These are phyloP conservation scores for Geotrichum fermentans DNA, from an alignment of 1,139 yeast genomes.

Conservation along the genomic window DNA sequence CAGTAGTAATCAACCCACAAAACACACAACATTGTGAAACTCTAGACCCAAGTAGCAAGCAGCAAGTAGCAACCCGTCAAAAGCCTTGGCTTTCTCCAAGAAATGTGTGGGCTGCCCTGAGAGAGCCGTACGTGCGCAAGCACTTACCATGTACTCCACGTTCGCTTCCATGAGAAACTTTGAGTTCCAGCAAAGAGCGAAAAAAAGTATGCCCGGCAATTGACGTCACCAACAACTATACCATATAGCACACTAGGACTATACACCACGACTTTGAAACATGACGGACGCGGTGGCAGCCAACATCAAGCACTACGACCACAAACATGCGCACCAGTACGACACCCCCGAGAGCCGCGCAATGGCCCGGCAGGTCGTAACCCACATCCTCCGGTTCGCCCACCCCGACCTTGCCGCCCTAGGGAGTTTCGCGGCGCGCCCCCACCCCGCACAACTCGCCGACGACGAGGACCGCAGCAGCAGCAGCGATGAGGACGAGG, in stretches of 20 bases:
- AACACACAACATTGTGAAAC: no score
- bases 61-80: no score
- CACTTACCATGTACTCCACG: no score
- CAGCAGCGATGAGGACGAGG: slow-evolving; percentile 3
- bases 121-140: no score
- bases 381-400: slow-evolving; percentile 18
- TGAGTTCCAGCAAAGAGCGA: no score
- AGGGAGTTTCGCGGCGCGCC: not conserved
- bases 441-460: not conserved
- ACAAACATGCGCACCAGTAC: slow-evolving; percentile 11
- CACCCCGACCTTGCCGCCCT: slow-evolving; percentile 8
- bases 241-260: not conserved
- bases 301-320: slow-evolving; percentile 11
- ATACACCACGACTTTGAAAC: no score
- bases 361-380: slow-evolving; percentile 37
- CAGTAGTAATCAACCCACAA: no score
- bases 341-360: slow-evolving; percentile 35
- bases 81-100: no score
- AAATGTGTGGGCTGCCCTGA: no score
- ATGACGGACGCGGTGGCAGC: slow-evolving; percentile 4
- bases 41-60: no score
- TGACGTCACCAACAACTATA: not conserved
- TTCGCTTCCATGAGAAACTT: no score
- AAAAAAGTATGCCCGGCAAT: no score
- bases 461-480: slow-evolving; percentile 6